Evolutionary conservation across 257 asterid species (phyloP), one percentile per base, ranked within the genome.

Genomic region (Fraxinus quadrangulata): DNA sequence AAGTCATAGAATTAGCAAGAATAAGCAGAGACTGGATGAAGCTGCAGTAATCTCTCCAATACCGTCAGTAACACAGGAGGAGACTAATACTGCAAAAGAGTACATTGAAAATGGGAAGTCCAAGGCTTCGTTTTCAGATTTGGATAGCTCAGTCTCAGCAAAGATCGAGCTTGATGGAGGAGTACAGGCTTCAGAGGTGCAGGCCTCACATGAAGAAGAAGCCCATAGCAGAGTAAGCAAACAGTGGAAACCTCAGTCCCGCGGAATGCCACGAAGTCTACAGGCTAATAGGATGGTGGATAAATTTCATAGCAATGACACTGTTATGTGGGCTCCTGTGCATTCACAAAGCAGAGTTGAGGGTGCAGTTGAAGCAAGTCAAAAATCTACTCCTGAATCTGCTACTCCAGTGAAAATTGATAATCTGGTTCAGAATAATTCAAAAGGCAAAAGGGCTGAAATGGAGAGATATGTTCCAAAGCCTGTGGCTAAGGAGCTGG

Each of bases 381-480:
- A 78, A 79, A 86, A 84, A 75, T 68, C 81, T 56, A 47, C 77
- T 2, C 81, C 80, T 67, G 92, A 86, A 71, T 59, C 87, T 59
- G 78, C 75, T 68, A 73, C 77, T 86, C 73, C 86, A 24, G 36
- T 76, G 3, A 91, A 83, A 88, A 81, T 77, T 77, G 91, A 86
- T 70, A 81, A 81, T 79, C 79, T 67, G 73, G 82, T 75, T 70
- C 96, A 84, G 73, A 88, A 75, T 88, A 93, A 81, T 83, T 73
- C 80, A 26, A 96, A 89, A 81, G 90, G 97, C 79, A 96, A 90
- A 92, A 88, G 97, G 86, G 99, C 99, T 61, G 99, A 96, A 83
- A 90, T 96, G 92, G 98, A 93, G 87, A 92, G 97, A 79, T 96
- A 92, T 79, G 90, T 93, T 59, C 97, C 99, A 4, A 96, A 96